These are phyloP conservation scores for Pterocarpus macrocarpus DNA, from an alignment of 306 rosid genomes.

Conservation along the genomic window DNA sequence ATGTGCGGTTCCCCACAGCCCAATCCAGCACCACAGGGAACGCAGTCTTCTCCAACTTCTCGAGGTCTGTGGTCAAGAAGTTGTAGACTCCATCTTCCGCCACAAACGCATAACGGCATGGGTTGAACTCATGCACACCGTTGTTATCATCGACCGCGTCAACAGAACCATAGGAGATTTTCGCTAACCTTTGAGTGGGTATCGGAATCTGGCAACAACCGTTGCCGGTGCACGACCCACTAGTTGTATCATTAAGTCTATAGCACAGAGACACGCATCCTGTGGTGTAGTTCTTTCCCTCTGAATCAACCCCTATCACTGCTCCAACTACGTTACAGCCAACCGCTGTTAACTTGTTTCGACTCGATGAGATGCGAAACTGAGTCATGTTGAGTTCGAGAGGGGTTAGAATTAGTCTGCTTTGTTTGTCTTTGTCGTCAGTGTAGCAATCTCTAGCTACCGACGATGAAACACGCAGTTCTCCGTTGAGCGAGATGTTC, in stretches of 20 bases:
- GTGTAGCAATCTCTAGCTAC: constrained; percentile 32
- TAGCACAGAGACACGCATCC: constrained; percentile 39
- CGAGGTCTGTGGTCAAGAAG: constrained; percentile 15
- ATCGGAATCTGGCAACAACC: constrained; percentile 50
- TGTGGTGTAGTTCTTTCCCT: background rate
- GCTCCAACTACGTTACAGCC: constrained; percentile 41
- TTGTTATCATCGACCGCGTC: background rate
- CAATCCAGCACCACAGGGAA: background rate
- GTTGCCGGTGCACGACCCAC: constrained; percentile 31
- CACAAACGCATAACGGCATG: constrained; percentile 36
- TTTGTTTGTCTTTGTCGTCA: fast-evolving
- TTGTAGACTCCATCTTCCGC: constrained; percentile 35
- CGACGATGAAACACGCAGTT: constrained; percentile 6
- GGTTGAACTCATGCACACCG: background rate
- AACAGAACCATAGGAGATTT: background rate
- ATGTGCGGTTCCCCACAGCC: background rate
- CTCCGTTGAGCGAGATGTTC: constrained; percentile 41
- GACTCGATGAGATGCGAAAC: constrained; percentile 38
- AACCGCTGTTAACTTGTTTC: constrained; percentile 37
- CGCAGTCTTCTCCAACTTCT: background rate
- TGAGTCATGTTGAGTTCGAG: background rate
- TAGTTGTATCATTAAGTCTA: background rate
- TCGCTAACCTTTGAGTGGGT: background rate
- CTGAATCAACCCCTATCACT: fast-evolving
- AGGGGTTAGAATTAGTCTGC: fast-evolving